Evolutionary conservation across 345 rosid species (phyloP), one percentile per base, ranked within the genome.

Genomic region (Populus euphratica): DNA sequence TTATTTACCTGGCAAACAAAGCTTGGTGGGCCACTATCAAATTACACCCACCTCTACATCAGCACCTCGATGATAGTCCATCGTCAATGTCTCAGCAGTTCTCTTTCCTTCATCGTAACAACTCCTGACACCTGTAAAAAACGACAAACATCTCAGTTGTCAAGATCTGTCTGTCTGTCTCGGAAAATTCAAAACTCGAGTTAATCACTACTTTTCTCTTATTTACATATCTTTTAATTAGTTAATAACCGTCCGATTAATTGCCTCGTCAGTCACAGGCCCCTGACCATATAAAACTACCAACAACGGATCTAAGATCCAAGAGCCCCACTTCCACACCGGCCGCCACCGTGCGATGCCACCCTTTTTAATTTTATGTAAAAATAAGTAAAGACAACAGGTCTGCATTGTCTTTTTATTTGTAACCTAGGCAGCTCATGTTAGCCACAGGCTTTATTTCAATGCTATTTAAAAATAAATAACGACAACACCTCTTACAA

Each of bases 61-160:
- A 1, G 98, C 99, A 5, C 99, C 99, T 61, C 99, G 79, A 79
- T 93, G 98, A 68, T 96, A 96, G 77, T 96, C 99, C 99, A 96
- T 93, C 68, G 97, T 85, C 90, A 96, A 86, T 35, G 99, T 96
- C 84, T 96, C 99, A 0, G 99, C 99, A 8, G 98, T 93, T 18
- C 99, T 90, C 88, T 96, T 96, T 44, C 99, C 99, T 81, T 96
- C 99, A 29, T 96, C 99, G 87, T 96, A 96, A 76, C 99, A 96
- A 81, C 99, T 95, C 67, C 99, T 82, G 82, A 96, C 99, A 88
- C 99, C 99, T 96, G 94, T 87, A 84, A 77, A 47, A 73, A 43
- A 8, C 11, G 13, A 62, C 12, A 41, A 14, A 6, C 11, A 16
- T 18, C 25, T 6, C 23, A 6, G 18, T n/a, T 44, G 61, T 71